Conservation (phyloP, 352 stramenopile species). For the Albugo laibachii region DNA sequence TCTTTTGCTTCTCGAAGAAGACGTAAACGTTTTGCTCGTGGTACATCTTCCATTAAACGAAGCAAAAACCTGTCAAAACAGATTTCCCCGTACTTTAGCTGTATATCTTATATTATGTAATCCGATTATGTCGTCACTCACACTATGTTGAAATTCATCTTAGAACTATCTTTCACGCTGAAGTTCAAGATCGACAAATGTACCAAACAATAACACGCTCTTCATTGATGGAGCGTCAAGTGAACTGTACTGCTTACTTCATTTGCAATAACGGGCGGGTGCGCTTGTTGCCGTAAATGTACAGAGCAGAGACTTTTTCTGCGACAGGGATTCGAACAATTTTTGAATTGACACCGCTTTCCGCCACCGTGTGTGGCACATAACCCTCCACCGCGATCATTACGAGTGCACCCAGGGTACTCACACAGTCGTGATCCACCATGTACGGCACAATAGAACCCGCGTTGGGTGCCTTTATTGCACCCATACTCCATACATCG, state of each 20-base stretch:
- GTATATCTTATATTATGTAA: too few relatives aligned
- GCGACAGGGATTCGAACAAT: constrained; percentile 57
- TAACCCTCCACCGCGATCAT: constrained; percentile 63
- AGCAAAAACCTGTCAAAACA: too few relatives aligned
- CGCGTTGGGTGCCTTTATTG: constrained; percentile 73
- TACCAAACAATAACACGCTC: too few relatives aligned
- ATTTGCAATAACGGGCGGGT: too few relatives aligned
- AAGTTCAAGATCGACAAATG: too few relatives aligned
- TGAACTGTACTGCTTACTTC: not conserved
- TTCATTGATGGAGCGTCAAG: too few relatives aligned
- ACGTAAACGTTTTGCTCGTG: constrained; percentile 68
- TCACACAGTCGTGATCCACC: constrained; percentile 70
- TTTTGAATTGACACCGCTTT: constrained; percentile 48
- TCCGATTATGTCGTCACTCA: too few relatives aligned
- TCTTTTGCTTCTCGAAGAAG: constrained; percentile 64
- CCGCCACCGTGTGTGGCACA: constrained; percentile 64
- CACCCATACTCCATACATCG: constrained; percentile 67
- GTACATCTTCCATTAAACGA: constrained; percentile 18
- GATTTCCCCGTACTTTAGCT: too few relatives aligned
- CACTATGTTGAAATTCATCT: too few relatives aligned
- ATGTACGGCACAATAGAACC: constrained; percentile 71
- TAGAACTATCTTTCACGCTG: too few relatives aligned
- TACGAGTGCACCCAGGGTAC: constrained; percentile 57
- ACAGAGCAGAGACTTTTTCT: constrained; percentile 68
- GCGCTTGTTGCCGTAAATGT: constrained; percentile 23